These are phyloP conservation scores for Ceratocystis colombiana DNA, from an alignment of 2,329 filamentous ascomycete species.

Conservation along the genomic window DNA sequence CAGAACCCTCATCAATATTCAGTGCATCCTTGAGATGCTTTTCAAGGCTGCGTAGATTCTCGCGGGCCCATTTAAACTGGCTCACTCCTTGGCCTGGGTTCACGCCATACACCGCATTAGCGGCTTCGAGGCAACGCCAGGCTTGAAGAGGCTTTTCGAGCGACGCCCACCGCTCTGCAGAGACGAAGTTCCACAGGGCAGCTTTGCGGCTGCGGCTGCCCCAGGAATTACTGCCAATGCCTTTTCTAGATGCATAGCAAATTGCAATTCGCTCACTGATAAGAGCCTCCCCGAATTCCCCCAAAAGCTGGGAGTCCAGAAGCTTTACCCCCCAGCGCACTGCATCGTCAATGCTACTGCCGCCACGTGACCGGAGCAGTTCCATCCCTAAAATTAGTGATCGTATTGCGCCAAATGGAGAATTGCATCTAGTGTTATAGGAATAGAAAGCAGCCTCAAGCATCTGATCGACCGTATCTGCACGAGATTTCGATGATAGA, in stretches of 20 bases:
- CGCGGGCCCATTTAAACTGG: constrained; percentile 18
- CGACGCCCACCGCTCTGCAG: constrained; percentile 72
- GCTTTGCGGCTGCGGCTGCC: constrained; percentile 72
- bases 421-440: constrained; percentile 73
- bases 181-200: constrained; percentile 76
- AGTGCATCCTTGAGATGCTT: constrained; percentile 20
- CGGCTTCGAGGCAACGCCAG: constrained; percentile 58
- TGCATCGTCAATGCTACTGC: constrained; percentile 72
- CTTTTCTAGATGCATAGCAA: constrained; percentile 67
- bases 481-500: constrained; percentile 62
- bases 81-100: constrained; percentile 17
- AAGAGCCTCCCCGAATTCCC: constrained; percentile 66
- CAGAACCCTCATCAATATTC: constrained; percentile 5
- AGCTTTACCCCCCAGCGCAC: constrained; percentile 74
- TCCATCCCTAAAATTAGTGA: constrained; percentile 69
- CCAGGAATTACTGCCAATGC: constrained; percentile 54
- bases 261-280: constrained; percentile 76
- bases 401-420: constrained; percentile 70
- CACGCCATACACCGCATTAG: constrained; percentile 18
- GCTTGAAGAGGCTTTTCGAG: constrained; percentile 69
- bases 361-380: constrained; percentile 69
- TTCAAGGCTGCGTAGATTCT: constrained; percentile 21
- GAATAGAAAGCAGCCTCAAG: constrained; percentile 87
- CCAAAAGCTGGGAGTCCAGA: constrained; percentile 67
- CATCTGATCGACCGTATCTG: constrained; percentile 75